These are phyloP conservation scores for Piloderma croceum DNA, from an alignment of 768 basidiomycete species.

Conservation along the genomic window DNA sequence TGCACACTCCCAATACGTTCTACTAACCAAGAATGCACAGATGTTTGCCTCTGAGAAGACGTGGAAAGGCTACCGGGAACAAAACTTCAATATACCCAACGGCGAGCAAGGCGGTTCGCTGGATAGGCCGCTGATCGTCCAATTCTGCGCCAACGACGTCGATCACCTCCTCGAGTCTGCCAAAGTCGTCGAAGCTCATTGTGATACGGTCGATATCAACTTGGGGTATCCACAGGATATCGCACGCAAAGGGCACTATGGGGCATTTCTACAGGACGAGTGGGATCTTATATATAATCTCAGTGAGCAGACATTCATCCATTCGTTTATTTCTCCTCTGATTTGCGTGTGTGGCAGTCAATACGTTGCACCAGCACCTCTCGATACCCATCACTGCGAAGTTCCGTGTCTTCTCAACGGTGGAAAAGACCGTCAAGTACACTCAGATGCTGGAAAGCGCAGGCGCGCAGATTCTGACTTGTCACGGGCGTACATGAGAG, in stretches of 20 bases:
- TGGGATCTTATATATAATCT: constrained; percentile 84
- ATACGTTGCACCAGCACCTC: constrained; percentile 77
- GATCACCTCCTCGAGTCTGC: constrained; percentile 75
- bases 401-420: constrained; percentile 82
- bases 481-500: constrained; percentile 87
- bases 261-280: constrained; percentile 89
- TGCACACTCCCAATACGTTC: not conserved
- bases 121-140: constrained; percentile 84
- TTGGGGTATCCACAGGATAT: constrained; percentile 95
- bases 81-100: constrained; percentile 59
- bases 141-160: constrained; percentile 92
- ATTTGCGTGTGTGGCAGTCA: constrained; percentile 50
- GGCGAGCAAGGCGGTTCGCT: constrained; percentile 85
- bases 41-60: constrained; percentile 57
- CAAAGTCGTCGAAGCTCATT: constrained; percentile 64
- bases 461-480: constrained; percentile 91
- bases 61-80: constrained; percentile 51
- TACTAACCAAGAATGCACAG: constrained; percentile 1
- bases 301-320: constrained; percentile 42
- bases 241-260: constrained; percentile 80
- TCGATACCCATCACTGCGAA: constrained; percentile 94
- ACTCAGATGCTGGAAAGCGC: constrained; percentile 94
- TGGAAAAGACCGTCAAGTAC: constrained; percentile 87
- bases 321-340: not conserved
- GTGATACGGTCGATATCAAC: constrained; percentile 94